Evolutionary conservation across 805 yeast species (phyloP).

Genomic region (Wickerhamiella bombiphila): DNA sequence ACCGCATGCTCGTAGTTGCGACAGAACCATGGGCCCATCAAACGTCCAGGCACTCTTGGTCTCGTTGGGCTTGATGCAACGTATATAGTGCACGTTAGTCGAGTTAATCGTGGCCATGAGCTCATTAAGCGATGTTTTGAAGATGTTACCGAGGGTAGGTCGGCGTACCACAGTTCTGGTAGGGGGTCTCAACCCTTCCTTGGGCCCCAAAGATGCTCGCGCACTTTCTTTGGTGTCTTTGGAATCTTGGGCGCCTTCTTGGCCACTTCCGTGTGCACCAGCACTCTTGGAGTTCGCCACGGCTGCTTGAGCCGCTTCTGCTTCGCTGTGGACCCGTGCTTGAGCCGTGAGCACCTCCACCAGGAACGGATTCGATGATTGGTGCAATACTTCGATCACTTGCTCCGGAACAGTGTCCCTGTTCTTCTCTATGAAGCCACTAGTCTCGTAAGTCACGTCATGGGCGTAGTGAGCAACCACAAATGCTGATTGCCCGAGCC

Average conservation of each 20-base stretch:
- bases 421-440: slow-evolving; percentile 91
- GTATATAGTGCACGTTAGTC: slow-evolving; percentile 89
- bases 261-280: slow-evolving; percentile 23
- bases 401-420: slow-evolving; percentile 97
- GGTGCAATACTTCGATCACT: slow-evolving; percentile 68
- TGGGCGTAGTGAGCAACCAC: slow-evolving; percentile 88
- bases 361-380: slow-evolving; percentile 52
- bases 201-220: slow-evolving; percentile 21
- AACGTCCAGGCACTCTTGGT: slow-evolving; percentile 91
- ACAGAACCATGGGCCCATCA: slow-evolving; percentile 85
- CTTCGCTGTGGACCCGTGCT: slow-evolving; percentile 22
- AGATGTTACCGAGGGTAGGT: slow-evolving; percentile 90
- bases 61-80: slow-evolving; percentile 95
- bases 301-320: slow-evolving; percentile 18
- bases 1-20: slow-evolving; percentile 97
- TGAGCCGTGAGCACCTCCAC: slow-evolving; percentile 49
- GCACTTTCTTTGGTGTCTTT: slow-evolving; percentile 4
- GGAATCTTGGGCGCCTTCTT: background rate
- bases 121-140: slow-evolving; percentile 82
- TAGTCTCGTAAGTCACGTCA: slow-evolving; percentile 82
- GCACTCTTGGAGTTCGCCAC: slow-evolving; percentile 13
- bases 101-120: slow-evolving; percentile 86
- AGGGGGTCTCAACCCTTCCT: slow-evolving; percentile 20
- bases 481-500: slow-evolving; percentile 85
- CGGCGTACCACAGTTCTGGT: slow-evolving; percentile 36